Conservation (phyloP, 495 filamentous ascomycete species). For the Penicillium silybi region DNA sequence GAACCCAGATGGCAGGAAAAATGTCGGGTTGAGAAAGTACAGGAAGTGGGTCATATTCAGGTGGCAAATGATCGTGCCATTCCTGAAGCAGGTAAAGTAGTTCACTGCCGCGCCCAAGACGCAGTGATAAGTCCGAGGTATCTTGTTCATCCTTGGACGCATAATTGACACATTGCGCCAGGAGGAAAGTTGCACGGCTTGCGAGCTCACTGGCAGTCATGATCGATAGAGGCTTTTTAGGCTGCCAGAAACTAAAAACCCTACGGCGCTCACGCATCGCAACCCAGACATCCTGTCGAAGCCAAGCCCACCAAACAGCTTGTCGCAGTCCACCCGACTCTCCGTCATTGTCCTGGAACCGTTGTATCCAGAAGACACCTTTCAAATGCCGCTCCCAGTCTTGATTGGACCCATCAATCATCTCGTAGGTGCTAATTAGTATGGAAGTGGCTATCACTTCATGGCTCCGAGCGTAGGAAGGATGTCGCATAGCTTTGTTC, state of each 20-base stretch:
- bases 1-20: conserved; percentile 30
- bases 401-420: conserved; percentile 21
- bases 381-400: conserved; percentile 23
- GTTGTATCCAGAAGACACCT: conserved; percentile 21
- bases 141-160: conserved; percentile 14
- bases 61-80: conserved; percentile 24
- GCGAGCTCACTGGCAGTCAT: conserved; percentile 14
- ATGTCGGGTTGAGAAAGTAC: conserved; percentile 3
- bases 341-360: conserved; percentile 21
- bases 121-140: conserved; percentile 6
- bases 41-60: conserved; percentile 22
- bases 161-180: conserved; percentile 20
- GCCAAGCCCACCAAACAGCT: conserved; percentile 23
- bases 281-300: conserved; percentile 22
- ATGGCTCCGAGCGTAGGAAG: conserved; percentile 14
- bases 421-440: conserved; percentile 21
- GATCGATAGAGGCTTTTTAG: conserved; percentile 1
- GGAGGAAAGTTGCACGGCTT: conserved; percentile 11
- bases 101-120: conserved; percentile 18
- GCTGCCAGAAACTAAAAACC: conserved; percentile 17
- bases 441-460: conserved; percentile 19
- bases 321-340: conserved; percentile 17
- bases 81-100: conserved; percentile 22
- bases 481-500: conserved; percentile 16
- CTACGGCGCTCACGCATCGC: conserved; percentile 15